phyloP scores from a whole-genome alignment of 805 yeast species.

The Ogataea siamensis region DNA sequence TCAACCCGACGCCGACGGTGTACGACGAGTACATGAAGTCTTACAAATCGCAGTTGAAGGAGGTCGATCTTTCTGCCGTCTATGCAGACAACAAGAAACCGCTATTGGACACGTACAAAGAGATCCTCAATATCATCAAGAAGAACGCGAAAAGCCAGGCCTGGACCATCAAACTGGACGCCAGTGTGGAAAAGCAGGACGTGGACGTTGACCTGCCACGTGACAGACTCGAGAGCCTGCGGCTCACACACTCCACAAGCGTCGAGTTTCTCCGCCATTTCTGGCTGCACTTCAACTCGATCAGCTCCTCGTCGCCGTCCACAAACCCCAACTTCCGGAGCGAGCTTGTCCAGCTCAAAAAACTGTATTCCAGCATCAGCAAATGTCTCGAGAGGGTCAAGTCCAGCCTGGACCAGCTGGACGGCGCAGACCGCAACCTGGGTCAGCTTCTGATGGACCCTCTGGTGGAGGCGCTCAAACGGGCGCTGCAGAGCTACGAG shows the following conservation, averaged over 20 bases:
- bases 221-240: slow-evolving; percentile 43
- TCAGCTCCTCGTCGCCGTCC: slow-evolving; percentile 29
- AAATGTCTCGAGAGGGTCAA: slow-evolving; percentile 48
- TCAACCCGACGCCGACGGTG: slow-evolving; percentile 27
- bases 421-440: slow-evolving; percentile 16
- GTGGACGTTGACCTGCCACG: slow-evolving; percentile 32
- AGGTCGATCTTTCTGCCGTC: slow-evolving; percentile 26
- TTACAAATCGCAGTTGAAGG: slow-evolving; percentile 20
- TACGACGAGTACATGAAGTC: slow-evolving; percentile 26
- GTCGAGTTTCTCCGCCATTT: slow-evolving; percentile 75
- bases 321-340: slow-evolving; percentile 32
- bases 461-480: slow-evolving; percentile 40
- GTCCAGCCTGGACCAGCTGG: slow-evolving; percentile 26
- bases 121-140: slow-evolving; percentile 47
- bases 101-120: slow-evolving; percentile 43
- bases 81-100: slow-evolving; percentile 31
- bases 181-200: slow-evolving; percentile 24
- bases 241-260: slow-evolving; percentile 68
- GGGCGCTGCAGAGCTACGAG: slow-evolving; percentile 49
- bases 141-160: slow-evolving; percentile 50
- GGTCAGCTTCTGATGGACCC: slow-evolving; percentile 39
- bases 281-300: slow-evolving; percentile 57
- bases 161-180: slow-evolving; percentile 35
- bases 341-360: slow-evolving; percentile 37
- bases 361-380: slow-evolving; percentile 45